Evolutionary conservation across 1,284 basidiomycete genomes (phyloP).

Genomic region (Crepidotus sp.): DNA sequence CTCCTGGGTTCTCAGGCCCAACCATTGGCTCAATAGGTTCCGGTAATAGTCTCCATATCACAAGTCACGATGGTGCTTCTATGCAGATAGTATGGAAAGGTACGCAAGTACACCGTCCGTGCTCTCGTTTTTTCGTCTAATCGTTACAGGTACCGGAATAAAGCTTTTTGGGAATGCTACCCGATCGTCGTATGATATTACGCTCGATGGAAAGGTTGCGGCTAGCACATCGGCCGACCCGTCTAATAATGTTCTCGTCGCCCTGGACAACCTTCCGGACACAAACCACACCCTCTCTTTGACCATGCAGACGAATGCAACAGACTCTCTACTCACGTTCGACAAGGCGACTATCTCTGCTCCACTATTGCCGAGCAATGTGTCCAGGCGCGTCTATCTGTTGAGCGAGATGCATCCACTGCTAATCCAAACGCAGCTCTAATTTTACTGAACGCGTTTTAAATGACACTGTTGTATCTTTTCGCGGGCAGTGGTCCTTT

Average conservation of each 20-base stretch:
- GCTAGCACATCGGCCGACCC: slow-evolving; percentile 20
- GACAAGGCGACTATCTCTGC: slow-evolving; percentile 40
- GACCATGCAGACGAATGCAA: slow-evolving; percentile 21
- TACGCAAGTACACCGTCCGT: slow-evolving; percentile 23
- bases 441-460: slow-evolving; percentile 29
- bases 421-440: slow-evolving; percentile 24
- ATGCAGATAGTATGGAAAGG: slow-evolving; percentile 54
- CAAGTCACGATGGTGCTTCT: slow-evolving; percentile 45
- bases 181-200: slow-evolving; percentile 35
- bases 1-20: slow-evolving; percentile 37
- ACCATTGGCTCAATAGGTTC: slow-evolving; percentile 37
- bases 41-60: slow-evolving; percentile 53
- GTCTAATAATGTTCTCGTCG: slow-evolving; percentile 33
- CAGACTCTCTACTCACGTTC: slow-evolving; percentile 36
- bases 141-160: slow-evolving; percentile 42
- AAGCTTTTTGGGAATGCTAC: slow-evolving; percentile 39
- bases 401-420: neutral
- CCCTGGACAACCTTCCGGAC: slow-evolving; percentile 33
- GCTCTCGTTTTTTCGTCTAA: neutral
- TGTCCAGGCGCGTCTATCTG: slow-evolving; percentile 15
- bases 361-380: slow-evolving; percentile 23
- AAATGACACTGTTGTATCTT: slow-evolving; percentile 34
- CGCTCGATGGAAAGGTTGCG: slow-evolving; percentile 34
- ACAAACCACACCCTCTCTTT: slow-evolving; percentile 39
- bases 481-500: slow-evolving; percentile 43